Conservation (phyloP, 805 yeast genomes). For the Danielia oregonensis region DNA sequence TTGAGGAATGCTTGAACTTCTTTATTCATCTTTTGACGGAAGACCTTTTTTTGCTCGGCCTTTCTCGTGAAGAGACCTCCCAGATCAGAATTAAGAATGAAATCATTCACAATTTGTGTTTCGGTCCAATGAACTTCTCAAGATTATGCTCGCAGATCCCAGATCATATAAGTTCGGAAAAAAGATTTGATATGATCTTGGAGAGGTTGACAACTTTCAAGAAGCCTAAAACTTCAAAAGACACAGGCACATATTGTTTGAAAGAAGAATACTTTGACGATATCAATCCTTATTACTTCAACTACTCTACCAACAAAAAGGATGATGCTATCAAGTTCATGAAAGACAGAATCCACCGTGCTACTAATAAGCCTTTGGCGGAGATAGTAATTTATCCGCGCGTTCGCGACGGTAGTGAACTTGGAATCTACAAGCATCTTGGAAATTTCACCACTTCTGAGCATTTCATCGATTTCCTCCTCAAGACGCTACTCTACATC, state of each 20-base stretch:
- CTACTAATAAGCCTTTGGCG: constrained; percentile 32
- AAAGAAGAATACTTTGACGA: constrained; percentile 33
- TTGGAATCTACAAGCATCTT: constrained; percentile 41
- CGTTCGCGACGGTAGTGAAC: constrained; percentile 24
- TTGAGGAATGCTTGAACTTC: constrained; percentile 74
- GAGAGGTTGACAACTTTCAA: constrained; percentile 30
- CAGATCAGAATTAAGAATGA: constrained; percentile 58
- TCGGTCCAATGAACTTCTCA: constrained; percentile 67
- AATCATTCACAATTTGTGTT: constrained; percentile 79
- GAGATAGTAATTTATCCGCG: constrained; percentile 60
- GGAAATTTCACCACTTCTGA: constrained; percentile 51
- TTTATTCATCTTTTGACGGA: constrained; percentile 69
- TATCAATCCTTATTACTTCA: constrained; percentile 68
- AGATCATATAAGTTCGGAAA: constrained; percentile 70
- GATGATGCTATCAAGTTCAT: constrained; percentile 76
- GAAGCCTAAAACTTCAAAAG: constrained; percentile 32
- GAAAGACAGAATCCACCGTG: constrained; percentile 46
- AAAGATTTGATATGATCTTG: constrained; percentile 58
- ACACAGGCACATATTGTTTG: constrained; percentile 33
- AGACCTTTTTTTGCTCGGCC: constrained; percentile 52
- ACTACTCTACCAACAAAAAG: constrained; percentile 70
- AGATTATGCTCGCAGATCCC: constrained; percentile 68
- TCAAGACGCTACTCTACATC: constrained; percentile 44
- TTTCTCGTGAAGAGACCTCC: constrained; percentile 44
- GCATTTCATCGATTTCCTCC: constrained; percentile 52